These are phyloP conservation scores for Prunus davidiana DNA, from an alignment of 306 rosid genomes.

Conservation along the genomic window DNA sequence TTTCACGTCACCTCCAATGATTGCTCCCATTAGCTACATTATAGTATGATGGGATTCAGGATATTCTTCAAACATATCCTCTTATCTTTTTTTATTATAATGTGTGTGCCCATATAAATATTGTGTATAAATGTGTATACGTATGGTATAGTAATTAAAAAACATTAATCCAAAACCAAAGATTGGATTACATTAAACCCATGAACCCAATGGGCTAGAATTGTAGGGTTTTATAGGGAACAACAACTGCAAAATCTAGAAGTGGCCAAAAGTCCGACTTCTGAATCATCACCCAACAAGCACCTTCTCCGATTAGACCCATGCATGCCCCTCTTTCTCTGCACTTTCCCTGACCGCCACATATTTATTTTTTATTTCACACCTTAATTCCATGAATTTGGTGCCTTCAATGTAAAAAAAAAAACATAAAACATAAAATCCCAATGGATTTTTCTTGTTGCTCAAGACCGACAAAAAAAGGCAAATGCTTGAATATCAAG, in stretches of 20 bases:
- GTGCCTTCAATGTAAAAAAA: not conserved
- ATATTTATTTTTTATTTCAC: not conserved
- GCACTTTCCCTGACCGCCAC: not conserved
- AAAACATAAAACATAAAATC: not conserved
- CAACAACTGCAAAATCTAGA: not conserved
- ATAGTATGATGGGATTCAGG: not conserved
- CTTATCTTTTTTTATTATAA: not conserved
- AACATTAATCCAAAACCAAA: not conserved
- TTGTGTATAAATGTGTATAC: too few relatives aligned
- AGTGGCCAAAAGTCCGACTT: not conserved
- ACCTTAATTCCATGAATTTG: not conserved
- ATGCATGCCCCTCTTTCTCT: not conserved
- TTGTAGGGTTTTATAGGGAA: not conserved
- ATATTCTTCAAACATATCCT: not conserved
- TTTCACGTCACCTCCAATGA: too few relatives aligned
- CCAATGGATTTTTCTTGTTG: not conserved
- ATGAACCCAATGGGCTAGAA: not conserved
- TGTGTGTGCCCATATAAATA: not conserved
- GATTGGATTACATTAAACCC: conserved; percentile 1
- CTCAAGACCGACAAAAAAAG: not conserved
- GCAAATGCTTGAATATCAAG: not conserved
- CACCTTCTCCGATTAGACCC: not conserved
- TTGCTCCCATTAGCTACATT: not conserved
- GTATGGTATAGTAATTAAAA: not conserved
- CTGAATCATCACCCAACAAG: not conserved